Evolutionary conservation across 345 rosid species (phyloP).

Genomic region (Eucalyptus regnans): DNA sequence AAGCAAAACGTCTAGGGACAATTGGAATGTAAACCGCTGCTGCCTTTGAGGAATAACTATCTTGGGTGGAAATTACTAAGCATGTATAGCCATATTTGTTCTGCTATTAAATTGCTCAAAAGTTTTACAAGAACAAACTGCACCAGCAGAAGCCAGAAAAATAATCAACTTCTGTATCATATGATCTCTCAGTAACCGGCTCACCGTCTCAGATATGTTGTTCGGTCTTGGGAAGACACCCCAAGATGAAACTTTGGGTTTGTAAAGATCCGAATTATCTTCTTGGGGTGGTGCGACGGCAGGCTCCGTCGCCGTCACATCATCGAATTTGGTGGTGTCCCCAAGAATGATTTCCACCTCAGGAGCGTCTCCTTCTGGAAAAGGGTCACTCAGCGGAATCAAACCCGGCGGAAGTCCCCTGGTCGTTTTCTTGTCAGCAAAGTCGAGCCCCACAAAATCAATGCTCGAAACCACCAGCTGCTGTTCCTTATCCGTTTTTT

Average conservation of each 20-base stretch:
- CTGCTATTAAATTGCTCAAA: not conserved
- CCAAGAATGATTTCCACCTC: slow-evolving; percentile 90
- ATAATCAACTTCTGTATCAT: not conserved
- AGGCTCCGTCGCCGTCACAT: slow-evolving; percentile 5
- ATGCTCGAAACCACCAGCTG: slow-evolving; percentile 48
- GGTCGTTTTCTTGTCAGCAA: slow-evolving; percentile 64
- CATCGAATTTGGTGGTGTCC: slow-evolving; percentile 42
- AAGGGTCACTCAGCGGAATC: slow-evolving; percentile 43
- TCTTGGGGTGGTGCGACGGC: slow-evolving; percentile 8
- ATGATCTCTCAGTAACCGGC: not conserved
- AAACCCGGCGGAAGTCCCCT: slow-evolving; percentile 76
- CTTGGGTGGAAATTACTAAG: not conserved
- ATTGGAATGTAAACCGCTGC: not conserved
- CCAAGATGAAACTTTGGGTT: slow-evolving; percentile 89
- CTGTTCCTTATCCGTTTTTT: slow-evolving; percentile 14
- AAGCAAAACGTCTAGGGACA: not conserved
- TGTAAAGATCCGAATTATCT: slow-evolving; percentile 42
- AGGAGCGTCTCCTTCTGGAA: slow-evolving; percentile 47
- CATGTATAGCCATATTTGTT: not conserved
- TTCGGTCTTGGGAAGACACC: slow-evolving; percentile 87
- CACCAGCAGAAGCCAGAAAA: not conserved
- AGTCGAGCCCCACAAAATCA: slow-evolving; percentile 71
- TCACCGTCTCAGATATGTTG: slow-evolving; percentile 77
- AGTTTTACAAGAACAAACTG: not conserved
- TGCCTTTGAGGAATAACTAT: not conserved